These are phyloP conservation scores for Zygosaccharomyces pseudobailii DNA, from an alignment of 1,139 yeast species.

Conservation along the genomic window DNA sequence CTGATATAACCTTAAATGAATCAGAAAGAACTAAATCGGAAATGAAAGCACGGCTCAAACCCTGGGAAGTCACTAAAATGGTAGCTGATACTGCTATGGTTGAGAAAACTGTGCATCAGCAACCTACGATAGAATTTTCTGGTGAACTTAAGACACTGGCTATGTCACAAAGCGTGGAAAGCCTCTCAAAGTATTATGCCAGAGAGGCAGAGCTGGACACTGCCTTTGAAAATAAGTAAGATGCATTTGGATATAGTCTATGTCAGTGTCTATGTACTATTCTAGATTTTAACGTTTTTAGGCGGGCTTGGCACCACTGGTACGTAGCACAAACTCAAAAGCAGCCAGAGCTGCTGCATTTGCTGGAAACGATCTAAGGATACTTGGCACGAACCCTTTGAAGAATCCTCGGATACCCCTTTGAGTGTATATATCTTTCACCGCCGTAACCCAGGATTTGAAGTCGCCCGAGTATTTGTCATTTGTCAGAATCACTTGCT, in stretches of 20 bases:
- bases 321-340: conserved; percentile 75
- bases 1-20: conserved; percentile 22
- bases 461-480: conserved; percentile 65
- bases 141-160: conserved; percentile 6
- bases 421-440: conserved; percentile 54
- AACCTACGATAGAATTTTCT: neutral
- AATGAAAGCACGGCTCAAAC: conserved; percentile 25
- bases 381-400: conserved; percentile 75
- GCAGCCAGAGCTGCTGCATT: conserved; percentile 93
- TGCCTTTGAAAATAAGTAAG: neutral
- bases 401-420: conserved; percentile 69
- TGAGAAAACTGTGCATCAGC: neutral
- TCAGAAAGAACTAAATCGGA: conserved; percentile 16
- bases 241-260: neutral
- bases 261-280: conserved; percentile 1
- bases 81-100: neutral
- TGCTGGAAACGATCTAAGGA: conserved; percentile 75
- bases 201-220: conserved; percentile 18
- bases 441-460: conserved; percentile 70
- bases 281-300: neutral
- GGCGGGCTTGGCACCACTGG: conserved; percentile 25
- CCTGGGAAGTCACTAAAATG: conserved; percentile 22
- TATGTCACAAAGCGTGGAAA: conserved; percentile 10
- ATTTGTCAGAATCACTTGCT: conserved; percentile 83
- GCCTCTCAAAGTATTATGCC: conserved; percentile 15